phyloP scores from a whole-genome alignment of 257 asterid genomes.

The Ligustrum vulgare region DNA sequence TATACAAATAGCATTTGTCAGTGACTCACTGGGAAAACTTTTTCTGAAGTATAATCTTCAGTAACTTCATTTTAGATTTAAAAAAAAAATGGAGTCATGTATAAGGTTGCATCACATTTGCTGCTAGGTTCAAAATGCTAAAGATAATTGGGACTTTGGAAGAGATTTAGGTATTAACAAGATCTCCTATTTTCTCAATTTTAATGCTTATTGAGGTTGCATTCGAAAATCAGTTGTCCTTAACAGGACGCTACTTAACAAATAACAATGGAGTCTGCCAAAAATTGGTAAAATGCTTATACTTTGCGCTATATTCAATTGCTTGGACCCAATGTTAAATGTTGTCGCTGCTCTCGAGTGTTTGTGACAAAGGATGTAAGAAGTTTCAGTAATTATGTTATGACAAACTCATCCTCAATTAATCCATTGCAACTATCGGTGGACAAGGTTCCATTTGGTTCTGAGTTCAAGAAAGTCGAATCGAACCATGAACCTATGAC shows the following conservation, averaged over 20 bases:
- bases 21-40: neutral
- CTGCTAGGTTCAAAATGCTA: slow-evolving; percentile 84
- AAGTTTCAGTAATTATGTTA: neutral
- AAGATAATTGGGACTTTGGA: slow-evolving; percentile 90
- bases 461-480: too few species aligned
- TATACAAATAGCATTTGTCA: slow-evolving; percentile 20
- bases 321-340: slow-evolving; percentile 91
- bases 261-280: slow-evolving; percentile 85
- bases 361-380: slow-evolving; percentile 94
- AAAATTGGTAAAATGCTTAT: slow-evolving; percentile 96
- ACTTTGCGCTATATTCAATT: slow-evolving; percentile 78
- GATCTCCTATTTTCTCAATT: slow-evolving; percentile 14
- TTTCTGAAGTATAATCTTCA: slow-evolving; percentile 2
- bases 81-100: slow-evolving; percentile 3
- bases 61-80: neutral
- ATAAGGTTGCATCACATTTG: slow-evolving; percentile 17
- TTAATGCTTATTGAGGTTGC: slow-evolving; percentile 24
- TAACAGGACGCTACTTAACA: slow-evolving; percentile 79
- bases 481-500: too few species aligned
- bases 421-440: neutral
- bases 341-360: slow-evolving; percentile 83
- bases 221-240: slow-evolving; percentile 29
- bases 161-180: slow-evolving; percentile 67
- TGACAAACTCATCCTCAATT: neutral
- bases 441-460: too few species aligned